Conservation (phyloP, 495 filamentous ascomycete species). For the Talaromyces stipitatus region DNA sequence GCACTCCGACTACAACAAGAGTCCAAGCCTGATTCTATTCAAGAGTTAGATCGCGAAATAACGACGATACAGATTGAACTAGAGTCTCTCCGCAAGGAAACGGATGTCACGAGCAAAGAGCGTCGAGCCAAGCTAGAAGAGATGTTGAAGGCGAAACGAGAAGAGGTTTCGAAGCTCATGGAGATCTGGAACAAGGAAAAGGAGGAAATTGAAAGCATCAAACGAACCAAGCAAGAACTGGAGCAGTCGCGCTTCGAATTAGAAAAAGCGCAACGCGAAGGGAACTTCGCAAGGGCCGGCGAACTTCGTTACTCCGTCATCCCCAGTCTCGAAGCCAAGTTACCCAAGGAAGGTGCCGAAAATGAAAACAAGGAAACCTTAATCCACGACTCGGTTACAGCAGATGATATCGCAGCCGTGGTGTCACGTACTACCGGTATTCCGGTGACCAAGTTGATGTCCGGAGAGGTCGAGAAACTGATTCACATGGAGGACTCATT, state of each 20-base stretch:
- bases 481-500: slow-evolving; percentile 92
- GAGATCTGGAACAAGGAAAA: slow-evolving; percentile 87
- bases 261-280: slow-evolving; percentile 78
- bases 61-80: slow-evolving; percentile 97
- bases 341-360: slow-evolving; percentile 65
- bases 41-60: slow-evolving; percentile 83
- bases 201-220: slow-evolving; percentile 73
- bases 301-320: slow-evolving; percentile 84
- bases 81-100: slow-evolving; percentile 92
- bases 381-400: slow-evolving; percentile 86
- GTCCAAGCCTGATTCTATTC: slow-evolving; percentile 89
- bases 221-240: slow-evolving; percentile 74
- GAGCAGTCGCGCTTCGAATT: slow-evolving; percentile 80
- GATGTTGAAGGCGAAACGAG: slow-evolving; percentile 64
- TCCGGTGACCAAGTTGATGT: slow-evolving; percentile 81
- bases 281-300: slow-evolving; percentile 83
- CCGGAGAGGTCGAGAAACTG: slow-evolving; percentile 84
- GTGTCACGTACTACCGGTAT: slow-evolving; percentile 90
- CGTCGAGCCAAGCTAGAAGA: slow-evolving; percentile 77
- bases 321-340: slow-evolving; percentile 65
- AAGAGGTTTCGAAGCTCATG: slow-evolving; percentile 57
- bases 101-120: slow-evolving; percentile 78
- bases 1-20: slow-evolving; percentile 89
- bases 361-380: slow-evolving; percentile 47
- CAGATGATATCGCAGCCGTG: slow-evolving; percentile 88